Percentiles rank a stretch among this genome's conserved stretches.
Evolutionary conservation across 2,329 filamentous ascomycete genomes (phyloP).

Genomic region (Pseudocercospora fijiensis): DNA sequence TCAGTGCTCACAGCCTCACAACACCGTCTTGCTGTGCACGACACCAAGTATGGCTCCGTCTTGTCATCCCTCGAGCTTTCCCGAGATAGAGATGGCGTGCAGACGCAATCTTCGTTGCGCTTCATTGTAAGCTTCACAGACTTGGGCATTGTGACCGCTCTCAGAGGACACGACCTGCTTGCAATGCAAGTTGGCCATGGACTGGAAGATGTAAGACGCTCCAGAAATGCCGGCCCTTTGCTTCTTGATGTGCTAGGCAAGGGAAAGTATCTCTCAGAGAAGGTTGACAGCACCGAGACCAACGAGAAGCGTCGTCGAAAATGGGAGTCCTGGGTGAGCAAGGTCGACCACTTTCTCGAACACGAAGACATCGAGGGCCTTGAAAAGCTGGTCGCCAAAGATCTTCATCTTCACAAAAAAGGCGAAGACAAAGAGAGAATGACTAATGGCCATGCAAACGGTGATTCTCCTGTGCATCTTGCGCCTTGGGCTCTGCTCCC

Average conservation of each 20-base stretch:
- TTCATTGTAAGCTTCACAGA: conserved; percentile 59
- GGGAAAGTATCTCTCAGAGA: conserved; percentile 45
- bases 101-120: neutral
- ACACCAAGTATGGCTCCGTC: conserved; percentile 63
- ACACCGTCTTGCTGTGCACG: conserved; percentile 61
- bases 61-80: conserved; percentile 45
- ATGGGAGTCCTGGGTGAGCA: conserved; percentile 33
- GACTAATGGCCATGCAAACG: conserved; percentile 10
- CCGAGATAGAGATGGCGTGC: neutral
- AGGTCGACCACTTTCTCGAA: conserved; percentile 29
- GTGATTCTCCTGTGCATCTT: neutral
- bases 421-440: conserved; percentile 13
- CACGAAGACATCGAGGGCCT: conserved; percentile 29
- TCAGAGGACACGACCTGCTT: conserved; percentile 63
- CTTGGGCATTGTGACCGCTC: conserved; percentile 63
- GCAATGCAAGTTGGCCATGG: conserved; percentile 57
- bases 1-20: conserved; percentile 63
- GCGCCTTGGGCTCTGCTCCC: conserved; percentile 48
- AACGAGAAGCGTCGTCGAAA: conserved; percentile 25
- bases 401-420: conserved; percentile 22
- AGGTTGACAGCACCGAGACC: conserved; percentile 8
- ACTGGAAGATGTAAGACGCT: conserved; percentile 38
- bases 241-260: conserved; percentile 73
- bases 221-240: conserved; percentile 51
- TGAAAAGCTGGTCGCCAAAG: conserved; percentile 34